Evolutionary conservation across 257 asterid species (phyloP).

Genomic region (Gentiana dahurica): DNA sequence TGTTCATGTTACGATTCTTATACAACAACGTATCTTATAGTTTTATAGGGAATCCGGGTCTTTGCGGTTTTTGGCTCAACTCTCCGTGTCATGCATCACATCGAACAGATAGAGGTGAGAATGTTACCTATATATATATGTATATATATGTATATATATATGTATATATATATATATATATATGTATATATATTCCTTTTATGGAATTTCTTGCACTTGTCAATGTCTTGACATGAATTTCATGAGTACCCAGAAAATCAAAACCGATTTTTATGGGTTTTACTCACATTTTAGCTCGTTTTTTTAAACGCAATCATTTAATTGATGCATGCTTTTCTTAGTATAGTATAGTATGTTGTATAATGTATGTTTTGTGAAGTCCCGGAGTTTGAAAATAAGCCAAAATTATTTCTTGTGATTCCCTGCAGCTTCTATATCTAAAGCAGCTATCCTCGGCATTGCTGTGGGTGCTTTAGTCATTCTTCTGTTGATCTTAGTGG

Average conservation of each 20-base stretch:
- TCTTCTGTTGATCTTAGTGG: conserved; percentile 72
- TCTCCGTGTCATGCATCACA: conserved; percentile 53
- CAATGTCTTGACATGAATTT: no score
- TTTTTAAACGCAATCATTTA: background rate
- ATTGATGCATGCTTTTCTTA: background rate
- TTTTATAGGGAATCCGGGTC: conserved; percentile 74
- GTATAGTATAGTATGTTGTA: background rate
- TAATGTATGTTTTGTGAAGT: background rate
- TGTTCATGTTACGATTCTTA: background rate
- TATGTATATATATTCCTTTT: background rate
- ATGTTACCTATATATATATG: background rate
- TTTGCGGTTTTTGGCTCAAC: conserved; percentile 77
- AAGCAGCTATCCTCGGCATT: conserved; percentile 94
- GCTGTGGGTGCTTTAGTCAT: conserved; percentile 76
- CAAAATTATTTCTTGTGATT: background rate
- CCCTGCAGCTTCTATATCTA: conserved; percentile 57
- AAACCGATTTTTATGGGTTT: no score
- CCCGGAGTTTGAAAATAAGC: background rate
- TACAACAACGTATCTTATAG: conserved; percentile 15
- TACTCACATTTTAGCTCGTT: no score
- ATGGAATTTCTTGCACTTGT: no score
- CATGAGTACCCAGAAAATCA: no score
- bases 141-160: background rate
- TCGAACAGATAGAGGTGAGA: conserved; percentile 53
- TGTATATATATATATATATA: background rate